phyloP scores from a whole-genome alignment of 495 filamentous ascomycete genomes.

The Cercophora samala region DNA sequence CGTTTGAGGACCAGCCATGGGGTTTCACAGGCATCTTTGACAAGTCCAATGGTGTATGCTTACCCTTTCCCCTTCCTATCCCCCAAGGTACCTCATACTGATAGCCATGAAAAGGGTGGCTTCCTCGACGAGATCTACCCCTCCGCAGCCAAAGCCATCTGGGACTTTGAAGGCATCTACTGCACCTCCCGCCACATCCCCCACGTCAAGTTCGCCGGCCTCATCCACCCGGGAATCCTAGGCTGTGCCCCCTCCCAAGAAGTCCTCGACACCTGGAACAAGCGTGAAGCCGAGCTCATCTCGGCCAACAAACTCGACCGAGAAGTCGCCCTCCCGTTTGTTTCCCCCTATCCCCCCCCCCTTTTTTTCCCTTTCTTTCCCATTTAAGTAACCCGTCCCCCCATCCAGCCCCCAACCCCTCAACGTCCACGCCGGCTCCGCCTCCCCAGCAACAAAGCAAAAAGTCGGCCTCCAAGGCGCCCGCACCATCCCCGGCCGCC shows the following conservation, averaged over 20 bases:
- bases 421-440: constrained; percentile 70
- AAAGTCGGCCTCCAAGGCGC: constrained; percentile 87
- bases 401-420: constrained; percentile 53
- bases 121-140: constrained; percentile 91
- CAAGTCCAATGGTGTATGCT: constrained; percentile 62
- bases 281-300: constrained; percentile 75
- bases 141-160: constrained; percentile 87
- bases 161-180: constrained; percentile 96
- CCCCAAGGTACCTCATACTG: too few species aligned
- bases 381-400: not conserved
- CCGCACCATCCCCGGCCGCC: constrained; percentile 76
- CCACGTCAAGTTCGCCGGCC: constrained; percentile 79
- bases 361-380: not conserved
- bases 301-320: constrained; percentile 61
- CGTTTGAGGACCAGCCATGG: constrained; percentile 83
- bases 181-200: constrained; percentile 90
- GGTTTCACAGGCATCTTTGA: constrained; percentile 88
- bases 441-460: constrained; percentile 56
- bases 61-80: not conserved
- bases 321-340: constrained; percentile 68
- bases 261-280: constrained; percentile 69
- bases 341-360: not conserved
- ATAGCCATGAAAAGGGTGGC: constrained; percentile 53
- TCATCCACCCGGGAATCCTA: constrained; percentile 92
- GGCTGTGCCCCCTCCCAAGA: constrained; percentile 82